These are phyloP conservation scores for Magnaporthiopsis incrustans DNA, from an alignment of 2,329 filamentous ascomycete species.

Conservation along the genomic window DNA sequence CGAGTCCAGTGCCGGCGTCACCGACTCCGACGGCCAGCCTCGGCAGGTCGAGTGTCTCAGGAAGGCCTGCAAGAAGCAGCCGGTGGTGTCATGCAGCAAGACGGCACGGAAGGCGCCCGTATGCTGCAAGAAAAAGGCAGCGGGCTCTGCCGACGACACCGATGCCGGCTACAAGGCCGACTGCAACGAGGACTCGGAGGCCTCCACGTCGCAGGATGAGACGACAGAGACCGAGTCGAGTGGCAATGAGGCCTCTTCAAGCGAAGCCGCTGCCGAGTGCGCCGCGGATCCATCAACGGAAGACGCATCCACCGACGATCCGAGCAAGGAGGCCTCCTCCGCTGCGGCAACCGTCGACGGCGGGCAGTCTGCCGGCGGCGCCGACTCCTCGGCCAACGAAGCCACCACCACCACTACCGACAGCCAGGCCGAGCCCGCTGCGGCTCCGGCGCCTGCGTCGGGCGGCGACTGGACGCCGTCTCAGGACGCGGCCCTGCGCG, in stretches of 20 bases:
- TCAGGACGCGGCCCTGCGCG: constrained; percentile 14
- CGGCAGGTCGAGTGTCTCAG: not conserved
- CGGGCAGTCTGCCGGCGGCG: not conserved
- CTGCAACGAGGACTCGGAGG: not conserved
- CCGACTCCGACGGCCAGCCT: not conserved
- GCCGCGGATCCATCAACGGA: not conserved
- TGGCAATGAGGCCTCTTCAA: constrained; percentile 1
- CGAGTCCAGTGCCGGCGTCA: not conserved
- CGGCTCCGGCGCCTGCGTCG: not conserved
- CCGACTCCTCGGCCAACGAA: not conserved
- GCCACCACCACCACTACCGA: not conserved
- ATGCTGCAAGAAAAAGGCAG: not conserved
- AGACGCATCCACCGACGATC: not conserved
- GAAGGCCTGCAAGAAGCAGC: not conserved
- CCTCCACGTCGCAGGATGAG: not conserved
- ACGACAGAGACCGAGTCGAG: not conserved
- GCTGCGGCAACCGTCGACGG: not conserved
- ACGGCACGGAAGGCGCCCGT: not conserved
- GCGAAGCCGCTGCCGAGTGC: not conserved
- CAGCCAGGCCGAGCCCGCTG: not conserved
- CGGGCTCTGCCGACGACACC: not conserved
- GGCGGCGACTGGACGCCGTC: constrained; percentile 13
- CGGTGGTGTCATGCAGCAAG: not conserved
- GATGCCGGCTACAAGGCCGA: constrained; percentile 4
- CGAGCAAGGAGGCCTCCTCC: not conserved